Evolutionary conservation across 192 early-diverging fungal species (phyloP).

Genomic region (Ambispora gerdemannii): DNA sequence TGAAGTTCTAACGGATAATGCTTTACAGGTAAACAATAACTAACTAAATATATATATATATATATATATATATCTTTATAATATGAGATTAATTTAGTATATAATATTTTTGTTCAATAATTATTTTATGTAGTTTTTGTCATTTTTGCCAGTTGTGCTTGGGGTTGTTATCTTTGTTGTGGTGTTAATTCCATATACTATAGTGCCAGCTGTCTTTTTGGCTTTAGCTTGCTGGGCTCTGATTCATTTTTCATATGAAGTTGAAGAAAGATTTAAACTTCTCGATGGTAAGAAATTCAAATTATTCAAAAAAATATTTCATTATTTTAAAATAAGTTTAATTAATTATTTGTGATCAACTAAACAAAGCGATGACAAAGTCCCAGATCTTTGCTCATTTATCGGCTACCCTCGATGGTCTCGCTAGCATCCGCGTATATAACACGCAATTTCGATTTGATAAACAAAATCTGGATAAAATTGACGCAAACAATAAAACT

Average conservation of each 20-base stretch:
- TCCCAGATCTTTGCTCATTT: constrained; percentile 70
- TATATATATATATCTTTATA: too few relatives aligned
- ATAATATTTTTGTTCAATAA: too few relatives aligned
- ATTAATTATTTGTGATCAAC: not conserved
- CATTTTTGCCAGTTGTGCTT: constrained; percentile 37
- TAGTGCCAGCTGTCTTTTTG: constrained; percentile 47
- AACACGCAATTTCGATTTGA: constrained; percentile 58
- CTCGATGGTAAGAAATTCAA: constrained; percentile 52
- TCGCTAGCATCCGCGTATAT: constrained; percentile 67
- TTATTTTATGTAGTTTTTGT: constrained; percentile 30
- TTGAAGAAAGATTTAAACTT: constrained; percentile 53
- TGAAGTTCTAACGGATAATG: constrained; percentile 39
- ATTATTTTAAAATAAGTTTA: not conserved
- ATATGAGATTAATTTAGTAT: too few relatives aligned
- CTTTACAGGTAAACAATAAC: constrained; percentile 35
- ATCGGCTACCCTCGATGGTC: constrained; percentile 67
- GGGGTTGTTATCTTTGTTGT: constrained; percentile 59
- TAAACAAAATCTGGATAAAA: constrained; percentile 50
- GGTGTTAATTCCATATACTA: constrained; percentile 62
- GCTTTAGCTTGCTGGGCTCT: constrained; percentile 42
- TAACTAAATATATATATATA: too few relatives aligned
- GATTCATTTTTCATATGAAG: constrained; percentile 38
- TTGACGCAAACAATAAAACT: constrained; percentile 68
- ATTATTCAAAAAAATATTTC: not conserved
- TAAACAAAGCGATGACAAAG: constrained; percentile 52